Percentiles rank a stretch among this genome's conserved stretches.
These are phyloP conservation scores for Linum usitatissimum DNA, from an alignment of 345 rosid species.

Conservation along the genomic window DNA sequence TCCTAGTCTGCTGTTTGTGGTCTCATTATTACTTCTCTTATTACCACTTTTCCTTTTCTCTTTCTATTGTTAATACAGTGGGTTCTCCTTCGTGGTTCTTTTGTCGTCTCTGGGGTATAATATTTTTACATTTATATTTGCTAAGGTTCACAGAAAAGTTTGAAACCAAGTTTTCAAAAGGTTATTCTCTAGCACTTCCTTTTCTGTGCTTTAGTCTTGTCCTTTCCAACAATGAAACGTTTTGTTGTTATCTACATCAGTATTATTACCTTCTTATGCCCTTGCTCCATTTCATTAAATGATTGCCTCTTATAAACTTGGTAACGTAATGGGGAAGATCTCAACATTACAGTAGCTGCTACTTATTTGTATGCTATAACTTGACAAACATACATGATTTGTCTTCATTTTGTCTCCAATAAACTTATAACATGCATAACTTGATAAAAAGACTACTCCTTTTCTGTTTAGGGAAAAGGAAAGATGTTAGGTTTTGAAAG, in stretches of 20 bases:
- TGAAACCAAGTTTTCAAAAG: background rate
- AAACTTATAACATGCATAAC: no score
- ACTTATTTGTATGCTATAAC: background rate
- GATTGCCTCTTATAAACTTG: background rate
- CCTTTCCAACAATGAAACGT: background rate
- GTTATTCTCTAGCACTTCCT: conserved; percentile 1
- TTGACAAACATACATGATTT: background rate
- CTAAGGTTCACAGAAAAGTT: background rate
- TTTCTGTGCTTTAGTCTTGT: conserved; percentile 11
- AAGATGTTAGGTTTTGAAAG: background rate
- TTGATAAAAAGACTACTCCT: no score
- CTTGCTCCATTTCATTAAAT: background rate
- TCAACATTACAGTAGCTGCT: background rate
- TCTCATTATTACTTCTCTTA: background rate
- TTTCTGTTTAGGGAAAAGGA: no score
- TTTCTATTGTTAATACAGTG: background rate
- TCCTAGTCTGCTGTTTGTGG: conserved; percentile 2
- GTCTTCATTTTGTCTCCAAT: background rate
- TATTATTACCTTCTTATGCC: background rate
- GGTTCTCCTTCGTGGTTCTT: background rate
- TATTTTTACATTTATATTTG: conserved; percentile 4
- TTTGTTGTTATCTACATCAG: background rate
- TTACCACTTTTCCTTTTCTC: conserved; percentile 13
- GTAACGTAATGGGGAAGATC: background rate
- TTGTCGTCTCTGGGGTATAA: background rate